Evolutionary conservation across 1,284 basidiomycete genomes (phyloP), one percentile per base, ranked within the genome.

Genomic region (Papiliotrema nemorosa): DNA sequence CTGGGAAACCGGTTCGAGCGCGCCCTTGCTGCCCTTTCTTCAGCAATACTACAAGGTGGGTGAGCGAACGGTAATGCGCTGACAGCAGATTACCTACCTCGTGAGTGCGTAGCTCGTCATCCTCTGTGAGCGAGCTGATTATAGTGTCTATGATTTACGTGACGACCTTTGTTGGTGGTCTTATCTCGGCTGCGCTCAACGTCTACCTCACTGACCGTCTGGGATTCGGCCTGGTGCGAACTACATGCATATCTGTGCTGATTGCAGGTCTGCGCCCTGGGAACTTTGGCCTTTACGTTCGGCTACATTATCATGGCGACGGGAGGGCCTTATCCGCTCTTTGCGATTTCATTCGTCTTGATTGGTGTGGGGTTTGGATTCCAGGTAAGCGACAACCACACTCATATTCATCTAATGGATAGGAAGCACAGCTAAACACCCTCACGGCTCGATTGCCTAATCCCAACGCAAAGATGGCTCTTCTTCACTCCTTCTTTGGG

Each of bases 401-500:
- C 21, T 24, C 18, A 25, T 13, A 39, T 45, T 35, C 24, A 21
- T 1, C 29, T 44, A 52, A 44, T 3, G n/a, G 54, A 13, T 53
- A 57, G 41, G 58, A 60, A 29, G 58, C 58, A 16, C 55, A 57
- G 31, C 49, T 53, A 3, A 60, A 60, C 51, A 53, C 54, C 37
- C 27, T 60, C 20, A 44, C 43, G 5, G 44, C 55, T 13, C 53
- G 58, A 12, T 44, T 60, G 18, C 55, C 58, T 20, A 43, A 47
- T 37, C 52, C 55, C 1, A 37, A 38, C 25, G 48, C 44, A 26
- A 59, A 53, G 47, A 55, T 62, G 57, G 36, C 47, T 14, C 36
- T 57, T 22, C 55, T 58, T 14, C 59, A 62, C 44, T 54, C 60
- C 5, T 50, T 42, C 20, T 62, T 55, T 22, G 82, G 83, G 3